Base-by-base conservation (phyloP, 2,329 filamentous ascomycete genomes). In the Coniochaeta pulveracea region DNA sequence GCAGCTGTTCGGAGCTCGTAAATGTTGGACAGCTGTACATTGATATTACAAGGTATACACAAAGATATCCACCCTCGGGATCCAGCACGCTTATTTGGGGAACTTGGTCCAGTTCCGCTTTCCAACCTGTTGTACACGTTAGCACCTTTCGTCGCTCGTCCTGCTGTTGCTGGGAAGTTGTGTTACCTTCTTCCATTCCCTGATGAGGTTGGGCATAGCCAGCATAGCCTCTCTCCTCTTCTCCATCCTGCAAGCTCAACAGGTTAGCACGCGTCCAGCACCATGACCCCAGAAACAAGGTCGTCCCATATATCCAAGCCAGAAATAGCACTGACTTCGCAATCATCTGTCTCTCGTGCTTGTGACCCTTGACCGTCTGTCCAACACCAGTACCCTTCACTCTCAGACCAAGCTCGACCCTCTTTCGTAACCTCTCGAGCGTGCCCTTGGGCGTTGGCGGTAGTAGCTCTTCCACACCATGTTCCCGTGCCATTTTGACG, bases 301-400 rank as follows among this genome's bases (percentile, higher is more conserved):
- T n/a, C 4, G n/a, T 5, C 28, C 16, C 9, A 5, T 4, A 4
- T 10, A 31, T 4, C 9, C 18, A n/a, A 6, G 9, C 28, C 18
- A 22, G 11, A 31, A 26, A n/a, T 22, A 33, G 11, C 29, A 47
- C 74, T 42, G 75, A 76, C 67, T 79, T 76, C 40, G 72, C 67
- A 61, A 83, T 79, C 64, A 95, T 65, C 49, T 80, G 81, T 54
- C 91, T 76, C 68, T 98, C 91, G 76, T 88, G 84, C 47, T 76
- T 70, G 60, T 95, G 89, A 57, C 91, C 91, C 80, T 96, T 98
- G 56, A 95, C 89, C 59, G 72, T 78, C 61, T 95, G 79, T 37
- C 86, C 89, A 45, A 85, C 77, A 67, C 91, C 89, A 2, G 89
- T 96, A 47, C 89, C 89, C 72, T 88, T 89, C 37, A 95, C 82